Evolutionary conservation across 176 grass and related monocot genomes (phyloP), one percentile per base, ranked within the genome.

Genomic region (Oropetium thomaeum): DNA sequence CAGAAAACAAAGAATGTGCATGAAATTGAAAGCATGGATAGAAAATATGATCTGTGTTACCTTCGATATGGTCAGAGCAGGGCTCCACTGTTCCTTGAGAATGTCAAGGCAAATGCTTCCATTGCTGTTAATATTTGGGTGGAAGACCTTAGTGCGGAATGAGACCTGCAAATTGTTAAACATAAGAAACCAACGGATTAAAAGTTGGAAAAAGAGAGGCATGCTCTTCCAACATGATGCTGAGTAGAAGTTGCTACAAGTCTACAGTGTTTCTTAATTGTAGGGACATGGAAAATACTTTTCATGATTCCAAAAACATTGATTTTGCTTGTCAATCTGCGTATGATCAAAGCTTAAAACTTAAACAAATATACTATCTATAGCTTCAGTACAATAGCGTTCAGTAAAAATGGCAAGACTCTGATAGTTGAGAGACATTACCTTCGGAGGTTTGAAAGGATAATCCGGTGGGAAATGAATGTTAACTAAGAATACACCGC

Each of bases 381-480:
- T 5, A 78, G 38, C 28, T 71, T 20, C 42, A 58, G 14, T 33
- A 60, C 11, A 26, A 62, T 17, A 70, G 31, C 44, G 26, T 20
- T 19, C 10, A 70, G 51, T 3, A 0, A 42, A 16, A 40, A 34
- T 26, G 10, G 19, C 8, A 5, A 39, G 14, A 44, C 53, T 54
- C 2, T 13, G 2, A 30, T 12, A 63, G 8, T 35, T 30, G 51
- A 3, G 34, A 51, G 12, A 67, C 58, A 57, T 62, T 83, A 89
- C 92, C 92, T 96, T 96, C 2, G 92, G 92, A 10, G 92, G 89
- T 58, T 92, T 96, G 81, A 96, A 96, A 54, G 92, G 92, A 85
- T 96, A 96, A 79, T 96, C 92, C 22, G 92, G 89, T 65, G 92
- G 92, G 52, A 92, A 96, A 80, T 96, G 92, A 68, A 96, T 96